phyloP scores from a whole-genome alignment of 148 eudicot species.

The Diospyros lotus region DNA sequence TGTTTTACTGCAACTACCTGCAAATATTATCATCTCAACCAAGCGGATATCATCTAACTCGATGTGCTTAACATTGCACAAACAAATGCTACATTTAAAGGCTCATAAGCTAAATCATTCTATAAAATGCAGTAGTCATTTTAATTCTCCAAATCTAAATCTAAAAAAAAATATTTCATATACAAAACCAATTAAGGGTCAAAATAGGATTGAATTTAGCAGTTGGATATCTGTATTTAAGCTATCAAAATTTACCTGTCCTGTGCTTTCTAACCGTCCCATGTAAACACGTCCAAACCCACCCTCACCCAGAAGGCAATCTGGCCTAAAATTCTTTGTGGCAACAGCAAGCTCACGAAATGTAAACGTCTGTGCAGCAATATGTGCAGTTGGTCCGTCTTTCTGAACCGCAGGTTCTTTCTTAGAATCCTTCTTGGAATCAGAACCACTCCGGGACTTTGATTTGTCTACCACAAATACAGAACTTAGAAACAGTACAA shows the following conservation, averaged over 20 bases:
- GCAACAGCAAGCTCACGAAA: constrained; percentile 90
- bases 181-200: neutral
- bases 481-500: too few species aligned
- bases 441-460: constrained; percentile 49
- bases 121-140: neutral
- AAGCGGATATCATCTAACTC: constrained; percentile 4
- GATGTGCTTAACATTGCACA: neutral
- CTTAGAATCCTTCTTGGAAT: constrained; percentile 35
- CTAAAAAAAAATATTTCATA: neutral
- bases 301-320: constrained; percentile 83
- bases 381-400: constrained; percentile 66
- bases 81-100: neutral
- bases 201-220: neutral
- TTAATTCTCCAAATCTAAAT: constrained; percentile 1
- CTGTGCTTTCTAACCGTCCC: constrained; percentile 78
- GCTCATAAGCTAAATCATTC: neutral
- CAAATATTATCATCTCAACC: constrained; percentile 16
- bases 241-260: constrained; percentile 47
- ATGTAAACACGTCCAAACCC: constrained; percentile 91
- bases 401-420: constrained; percentile 60
- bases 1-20: constrained; percentile 95
- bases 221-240: neutral
- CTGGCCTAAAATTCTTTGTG: constrained; percentile 76
- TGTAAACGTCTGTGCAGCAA: constrained; percentile 92
- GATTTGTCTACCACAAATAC: constrained; percentile 47